phyloP scores from a whole-genome alignment of 108 stramenopile species.

The Cyclotella cryptica region DNA sequence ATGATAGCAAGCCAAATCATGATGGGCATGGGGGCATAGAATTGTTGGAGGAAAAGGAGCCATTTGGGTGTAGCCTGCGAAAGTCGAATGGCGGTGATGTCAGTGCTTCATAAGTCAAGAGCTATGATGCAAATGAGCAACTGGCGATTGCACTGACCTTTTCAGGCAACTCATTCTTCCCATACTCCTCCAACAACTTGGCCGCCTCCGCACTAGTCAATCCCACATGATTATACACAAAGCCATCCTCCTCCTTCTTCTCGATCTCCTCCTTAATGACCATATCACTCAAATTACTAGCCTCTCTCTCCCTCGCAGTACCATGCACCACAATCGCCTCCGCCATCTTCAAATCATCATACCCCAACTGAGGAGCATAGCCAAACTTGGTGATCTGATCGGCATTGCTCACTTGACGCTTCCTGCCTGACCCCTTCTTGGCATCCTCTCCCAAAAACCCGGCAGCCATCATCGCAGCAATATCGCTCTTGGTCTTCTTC shows the following conservation, averaged over 20 bases:
- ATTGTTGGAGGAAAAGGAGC: conserved; percentile 61
- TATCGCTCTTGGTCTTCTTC: conserved; percentile 38
- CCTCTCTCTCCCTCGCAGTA: conserved; percentile 17
- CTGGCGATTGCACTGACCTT: conserved; percentile 15
- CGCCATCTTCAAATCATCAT: conserved; percentile 39
- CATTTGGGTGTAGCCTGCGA: conserved; percentile 36
- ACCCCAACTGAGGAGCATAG: conserved; percentile 35
- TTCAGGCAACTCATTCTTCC: conserved; percentile 70
- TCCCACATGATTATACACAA: conserved; percentile 54
- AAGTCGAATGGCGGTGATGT: not conserved
- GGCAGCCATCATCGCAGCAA: conserved; percentile 35
- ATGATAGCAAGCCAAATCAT: conserved; percentile 80
- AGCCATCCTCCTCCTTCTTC: conserved; percentile 1
- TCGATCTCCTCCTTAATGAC: conserved; percentile 23
- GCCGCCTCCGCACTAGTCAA: conserved; percentile 49
- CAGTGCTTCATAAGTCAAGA: not conserved
- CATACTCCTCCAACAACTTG: conserved; percentile 43
- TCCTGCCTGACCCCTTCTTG: conserved; percentile 4
- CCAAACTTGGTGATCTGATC: conserved; percentile 35
- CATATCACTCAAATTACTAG: conserved; percentile 6
- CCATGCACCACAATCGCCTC: conserved; percentile 28
- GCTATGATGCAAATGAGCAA: no score
- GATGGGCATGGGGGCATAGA: conserved; percentile 82
- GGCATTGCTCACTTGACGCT: conserved; percentile 14
- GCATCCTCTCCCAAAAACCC: conserved; percentile 17